Conservation (phyloP, 2,329 filamentous ascomycete genomes). For the Cytospora leucostoma region DNA sequence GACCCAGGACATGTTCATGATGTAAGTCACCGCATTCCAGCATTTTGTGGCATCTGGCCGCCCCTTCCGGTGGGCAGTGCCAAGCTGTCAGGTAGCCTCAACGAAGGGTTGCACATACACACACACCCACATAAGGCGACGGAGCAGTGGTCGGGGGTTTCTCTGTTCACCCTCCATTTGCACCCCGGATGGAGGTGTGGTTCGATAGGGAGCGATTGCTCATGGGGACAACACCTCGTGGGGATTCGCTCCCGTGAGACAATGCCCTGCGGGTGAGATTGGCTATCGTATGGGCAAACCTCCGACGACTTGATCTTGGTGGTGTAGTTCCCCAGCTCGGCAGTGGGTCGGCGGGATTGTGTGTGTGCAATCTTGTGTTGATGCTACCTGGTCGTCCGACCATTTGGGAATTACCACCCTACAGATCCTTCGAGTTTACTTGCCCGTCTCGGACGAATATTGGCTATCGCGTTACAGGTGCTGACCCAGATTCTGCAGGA, state of each 20-base stretch:
- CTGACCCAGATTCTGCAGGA: conserved; percentile 49
- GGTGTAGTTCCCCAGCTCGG: neutral
- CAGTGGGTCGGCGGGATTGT: neutral
- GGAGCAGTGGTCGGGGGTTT: too few species aligned
- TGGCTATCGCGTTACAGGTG: conserved; percentile 18
- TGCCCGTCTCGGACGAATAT: conserved; percentile 13
- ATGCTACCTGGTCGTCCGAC: conserved; percentile 3
- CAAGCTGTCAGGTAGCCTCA: neutral
- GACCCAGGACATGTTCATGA: conserved; percentile 94
- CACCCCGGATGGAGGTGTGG: neutral
- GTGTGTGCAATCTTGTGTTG: neutral
- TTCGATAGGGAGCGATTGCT: neutral
- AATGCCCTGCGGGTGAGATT: neutral
- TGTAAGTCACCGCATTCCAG: conserved; percentile 27
- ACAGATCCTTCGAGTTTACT: conserved; percentile 7
- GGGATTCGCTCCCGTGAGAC: neutral
- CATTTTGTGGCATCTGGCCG: neutral
- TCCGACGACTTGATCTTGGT: neutral
- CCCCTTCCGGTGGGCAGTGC: neutral
- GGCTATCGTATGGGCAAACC: neutral
- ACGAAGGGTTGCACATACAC: neutral
- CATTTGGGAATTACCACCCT: conserved; percentile 9
- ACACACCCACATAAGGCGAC: neutral
- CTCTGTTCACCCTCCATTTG: too few species aligned
- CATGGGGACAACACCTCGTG: neutral